Base-by-base conservation (phyloP, 768 basidiomycete species). In the Chalciporus chontae region DNA sequence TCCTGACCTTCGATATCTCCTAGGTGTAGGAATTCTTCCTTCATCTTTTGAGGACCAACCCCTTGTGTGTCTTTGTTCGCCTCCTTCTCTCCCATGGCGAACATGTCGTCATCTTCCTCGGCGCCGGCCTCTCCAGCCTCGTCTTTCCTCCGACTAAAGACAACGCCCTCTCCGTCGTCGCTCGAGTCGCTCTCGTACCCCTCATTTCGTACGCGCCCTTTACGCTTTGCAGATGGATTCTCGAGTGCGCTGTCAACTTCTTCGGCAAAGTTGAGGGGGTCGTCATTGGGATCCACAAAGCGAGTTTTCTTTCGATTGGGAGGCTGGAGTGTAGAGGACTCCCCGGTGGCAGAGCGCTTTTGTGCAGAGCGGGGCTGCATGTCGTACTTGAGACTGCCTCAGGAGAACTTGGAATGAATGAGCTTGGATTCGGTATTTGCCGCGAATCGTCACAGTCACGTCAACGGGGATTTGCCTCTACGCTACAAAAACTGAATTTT, bases 1-100 rank as follows among this genome's bases (percentile, higher is more conserved):
- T 94, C 94, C 66, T 99, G 96, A 0, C 96, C 96, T 67, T 97
- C 94, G 60, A 98, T 95, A 65, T 99, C 95, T 7, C 91, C 91
- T 15, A 98, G 73, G 43, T 90, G 78, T 68, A 99, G 71, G 65
- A 78, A 96, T 62, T 83, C 81, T 54, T 83, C 79, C 62, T 81
- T 79, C 69, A 82, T 76, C 69, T 83, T 76, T 63, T 70, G 82
- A 69, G 76, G 79, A 47, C 55, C 54, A 29, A 56, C 57, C n/a
- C 69, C 73, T 10, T 75, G 71, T 17, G 71, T 61, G 38, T 69
- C 68, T 32, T 70, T 71, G 58, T 77, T 77, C 38, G 80, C 77
- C 41, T 78, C 78, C 56, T 80, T 80, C 51, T 83, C 81, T 3
- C 71, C 83, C 52, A 76, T 72, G 21, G 86, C 82, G 65, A 92